A percentile compares a stretch with the other conserved stretches of the same genome.
phyloP scores from a whole-genome alignment of 2,329 filamentous ascomycete genomes.

The Aspergillus sp. region DNA sequence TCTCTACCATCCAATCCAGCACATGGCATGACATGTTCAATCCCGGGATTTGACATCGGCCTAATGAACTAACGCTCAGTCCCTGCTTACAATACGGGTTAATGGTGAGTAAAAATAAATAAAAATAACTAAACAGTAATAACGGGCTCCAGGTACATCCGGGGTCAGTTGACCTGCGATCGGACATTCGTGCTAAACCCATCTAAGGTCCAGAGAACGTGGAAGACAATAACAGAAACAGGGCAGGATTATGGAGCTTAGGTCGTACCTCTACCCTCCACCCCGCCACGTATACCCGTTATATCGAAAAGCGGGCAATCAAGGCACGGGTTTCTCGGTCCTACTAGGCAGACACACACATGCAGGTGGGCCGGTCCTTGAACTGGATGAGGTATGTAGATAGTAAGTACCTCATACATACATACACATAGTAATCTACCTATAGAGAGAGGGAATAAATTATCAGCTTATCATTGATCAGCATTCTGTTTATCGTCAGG shows the following conservation, averaged over 20 bases:
- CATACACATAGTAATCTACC: too few relatives aligned
- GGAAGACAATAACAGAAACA: not conserved
- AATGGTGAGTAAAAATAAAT: too few relatives aligned
- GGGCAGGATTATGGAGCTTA: not conserved
- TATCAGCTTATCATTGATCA: not conserved
- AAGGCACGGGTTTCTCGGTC: not conserved
- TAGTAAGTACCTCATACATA: too few relatives aligned
- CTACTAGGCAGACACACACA: not conserved
- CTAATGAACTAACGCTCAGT: not conserved
- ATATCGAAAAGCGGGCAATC: not conserved
- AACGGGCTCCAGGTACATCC: not conserved
- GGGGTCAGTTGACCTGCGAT: constrained; percentile 25
- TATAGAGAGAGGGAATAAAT: not conserved
- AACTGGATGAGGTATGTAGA: too few relatives aligned
- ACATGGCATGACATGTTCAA: constrained; percentile 14
- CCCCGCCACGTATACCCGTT: too few relatives aligned
- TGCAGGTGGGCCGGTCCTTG: too few relatives aligned
- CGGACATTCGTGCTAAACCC: constrained; percentile 12
- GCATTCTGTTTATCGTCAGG: not conserved
- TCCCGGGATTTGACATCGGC: not conserved
- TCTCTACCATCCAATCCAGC: constrained; percentile 4
- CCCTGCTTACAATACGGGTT: not conserved
- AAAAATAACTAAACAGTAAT: not conserved
- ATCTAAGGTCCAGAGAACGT: not conserved
- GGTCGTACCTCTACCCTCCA: too few relatives aligned